phyloP scores from a whole-genome alignment of 495 filamentous ascomycete genomes.

The Thozetella sp. region DNA sequence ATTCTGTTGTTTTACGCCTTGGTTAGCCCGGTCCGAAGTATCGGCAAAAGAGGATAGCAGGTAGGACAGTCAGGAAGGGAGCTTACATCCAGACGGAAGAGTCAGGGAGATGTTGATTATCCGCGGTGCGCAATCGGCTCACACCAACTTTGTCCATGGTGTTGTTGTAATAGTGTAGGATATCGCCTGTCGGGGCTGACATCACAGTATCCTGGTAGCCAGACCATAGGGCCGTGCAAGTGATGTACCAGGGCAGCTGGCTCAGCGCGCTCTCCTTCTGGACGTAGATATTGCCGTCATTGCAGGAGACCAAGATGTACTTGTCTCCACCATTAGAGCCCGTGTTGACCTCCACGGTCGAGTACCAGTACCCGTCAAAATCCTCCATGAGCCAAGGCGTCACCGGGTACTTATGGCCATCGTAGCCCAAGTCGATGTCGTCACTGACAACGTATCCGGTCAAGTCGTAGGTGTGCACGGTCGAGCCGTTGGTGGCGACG shows the following conservation, averaged over 20 bases:
- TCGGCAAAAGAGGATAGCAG: background rate
- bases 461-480: background rate
- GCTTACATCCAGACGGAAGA: slow-evolving; percentile 7
- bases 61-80: background rate
- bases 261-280: slow-evolving; percentile 12
- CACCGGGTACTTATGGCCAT: background rate
- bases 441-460: slow-evolving; percentile 2
- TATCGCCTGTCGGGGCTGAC: slow-evolving; percentile 3
- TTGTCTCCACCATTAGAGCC: background rate
- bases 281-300: slow-evolving; percentile 18
- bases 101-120: slow-evolving; percentile 4
- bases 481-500: background rate
- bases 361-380: slow-evolving; percentile 12
- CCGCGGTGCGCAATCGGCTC: slow-evolving; percentile 12
- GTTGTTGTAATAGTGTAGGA: slow-evolving; percentile 20
- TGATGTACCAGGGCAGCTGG: slow-evolving; percentile 7
- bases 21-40: no score
- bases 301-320: slow-evolving; percentile 14
- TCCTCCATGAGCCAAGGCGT: background rate
- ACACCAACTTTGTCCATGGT: slow-evolving; percentile 18
- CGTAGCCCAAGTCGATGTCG: background rate
- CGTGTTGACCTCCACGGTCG: slow-evolving; percentile 4
- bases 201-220: slow-evolving; percentile 11
- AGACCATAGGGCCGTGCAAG: slow-evolving; percentile 16
- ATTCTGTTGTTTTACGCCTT: background rate